These are phyloP conservation scores for Marasmius fiardii DNA, from an alignment of 1,284 basidiomycete species.

Conservation along the genomic window DNA sequence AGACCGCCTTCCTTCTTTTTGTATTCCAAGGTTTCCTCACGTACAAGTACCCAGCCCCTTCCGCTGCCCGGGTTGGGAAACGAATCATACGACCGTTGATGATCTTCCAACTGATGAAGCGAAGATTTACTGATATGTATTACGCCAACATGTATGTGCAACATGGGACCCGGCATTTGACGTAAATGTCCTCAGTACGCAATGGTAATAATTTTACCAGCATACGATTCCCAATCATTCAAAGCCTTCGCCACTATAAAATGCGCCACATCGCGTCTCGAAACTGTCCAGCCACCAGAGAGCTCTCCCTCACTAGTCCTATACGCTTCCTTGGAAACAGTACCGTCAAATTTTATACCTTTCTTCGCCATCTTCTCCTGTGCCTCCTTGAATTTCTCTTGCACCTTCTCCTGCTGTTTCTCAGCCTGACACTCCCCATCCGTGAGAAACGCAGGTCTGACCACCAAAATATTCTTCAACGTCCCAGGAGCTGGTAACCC, in stretches of 20 bases:
- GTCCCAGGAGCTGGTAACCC: slow-evolving; percentile 48
- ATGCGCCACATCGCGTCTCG: slow-evolving; percentile 61
- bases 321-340: too few relatives aligned
- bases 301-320: slow-evolving; percentile 29
- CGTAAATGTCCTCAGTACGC: slow-evolving; percentile 37
- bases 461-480: slow-evolving; percentile 40
- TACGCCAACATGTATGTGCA: too few relatives aligned
- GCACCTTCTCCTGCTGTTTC: slow-evolving; percentile 17
- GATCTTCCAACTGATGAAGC: too few relatives aligned
- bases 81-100: too few relatives aligned
- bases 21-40: too few relatives aligned
- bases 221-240: slow-evolving; percentile 48
- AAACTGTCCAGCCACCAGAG: slow-evolving; percentile 48
- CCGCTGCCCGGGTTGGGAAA: too few relatives aligned
- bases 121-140: too few relatives aligned
- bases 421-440: slow-evolving; percentile 55
- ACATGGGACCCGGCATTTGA: too few relatives aligned
- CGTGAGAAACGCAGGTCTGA: slow-evolving; percentile 55
- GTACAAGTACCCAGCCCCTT: too few relatives aligned
- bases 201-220: slow-evolving; percentile 42
- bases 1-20: too few relatives aligned
- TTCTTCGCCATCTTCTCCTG: slow-evolving; percentile 14
- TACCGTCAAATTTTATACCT: too few relatives aligned
- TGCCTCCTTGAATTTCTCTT: too few relatives aligned
- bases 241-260: slow-evolving; percentile 53